Evolutionary conservation across 768 basidiomycete species (phyloP).

Genomic region (Serendipita sp.): DNA sequence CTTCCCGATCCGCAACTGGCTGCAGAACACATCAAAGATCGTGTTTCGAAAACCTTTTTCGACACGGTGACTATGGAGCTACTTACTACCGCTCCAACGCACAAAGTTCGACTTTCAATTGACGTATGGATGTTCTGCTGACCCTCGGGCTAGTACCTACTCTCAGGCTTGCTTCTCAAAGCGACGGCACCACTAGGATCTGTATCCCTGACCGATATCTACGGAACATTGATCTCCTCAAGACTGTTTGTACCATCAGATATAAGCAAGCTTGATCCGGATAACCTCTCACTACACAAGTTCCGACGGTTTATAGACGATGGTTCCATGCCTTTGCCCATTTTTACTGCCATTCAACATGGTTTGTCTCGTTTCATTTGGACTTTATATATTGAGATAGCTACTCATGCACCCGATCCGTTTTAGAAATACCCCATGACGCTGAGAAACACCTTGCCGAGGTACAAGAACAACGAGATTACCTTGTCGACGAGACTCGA

Average conservation of each 20-base stretch:
- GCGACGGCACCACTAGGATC: conserved; percentile 12
- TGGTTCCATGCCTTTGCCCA: conserved; percentile 16
- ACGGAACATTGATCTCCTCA: conserved; percentile 17
- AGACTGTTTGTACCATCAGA: conserved; percentile 16
- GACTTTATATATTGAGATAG: neutral
- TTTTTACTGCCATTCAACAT: conserved; percentile 18
- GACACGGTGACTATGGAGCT: conserved; percentile 16
- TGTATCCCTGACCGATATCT: conserved; percentile 15
- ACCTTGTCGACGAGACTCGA: conserved; percentile 10
- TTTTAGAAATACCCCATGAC: conserved; percentile 1
- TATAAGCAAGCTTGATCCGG: conserved; percentile 11
- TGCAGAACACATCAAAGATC: conserved; percentile 13
- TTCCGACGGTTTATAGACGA: conserved; percentile 14
- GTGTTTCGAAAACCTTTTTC: conserved; percentile 17
- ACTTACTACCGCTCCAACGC: conserved; percentile 14
- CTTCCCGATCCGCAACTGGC: conserved; percentile 10
- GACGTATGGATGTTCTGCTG: neutral
- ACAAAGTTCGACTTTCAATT: conserved; percentile 8
- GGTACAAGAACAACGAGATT: conserved; percentile 5
- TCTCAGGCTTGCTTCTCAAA: conserved; percentile 17
- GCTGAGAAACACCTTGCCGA: neutral
- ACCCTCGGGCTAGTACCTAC: conserved; percentile 11
- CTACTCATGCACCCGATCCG: neutral
- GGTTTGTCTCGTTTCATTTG: conserved; percentile 8
- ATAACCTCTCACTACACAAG: conserved; percentile 15